Conservation (phyloP, 345 rosid species). For the Crucihimalaya himalaica region DNA sequence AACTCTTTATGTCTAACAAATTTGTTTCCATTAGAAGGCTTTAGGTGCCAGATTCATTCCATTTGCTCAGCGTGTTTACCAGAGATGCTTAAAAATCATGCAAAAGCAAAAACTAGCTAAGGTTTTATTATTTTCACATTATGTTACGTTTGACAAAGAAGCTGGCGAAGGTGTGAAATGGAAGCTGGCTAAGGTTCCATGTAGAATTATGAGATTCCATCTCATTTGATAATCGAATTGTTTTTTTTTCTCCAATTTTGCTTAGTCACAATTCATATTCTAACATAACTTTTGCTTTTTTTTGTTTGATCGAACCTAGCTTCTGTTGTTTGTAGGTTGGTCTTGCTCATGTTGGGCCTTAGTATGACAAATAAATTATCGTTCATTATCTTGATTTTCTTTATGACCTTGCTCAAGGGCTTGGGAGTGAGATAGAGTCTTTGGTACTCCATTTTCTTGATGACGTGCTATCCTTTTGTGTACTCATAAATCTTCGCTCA, state of each 20-base stretch:
- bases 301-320: background rate
- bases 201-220: background rate
- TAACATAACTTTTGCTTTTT: no score
- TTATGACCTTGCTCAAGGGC: background rate
- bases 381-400: background rate
- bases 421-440: constrained; percentile 18
- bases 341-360: background rate
- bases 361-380: background rate
- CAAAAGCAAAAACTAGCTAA: constrained; percentile 58
- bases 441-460: constrained; percentile 56
- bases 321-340: background rate
- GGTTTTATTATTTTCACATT: background rate
- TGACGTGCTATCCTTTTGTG: background rate
- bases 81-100: constrained; percentile 79
- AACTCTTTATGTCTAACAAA: constrained; percentile 14
- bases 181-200: background rate
- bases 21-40: constrained; percentile 59
- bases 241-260: no score
- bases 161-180: no score
- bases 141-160: no score
- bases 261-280: no score
- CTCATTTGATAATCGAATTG: background rate
- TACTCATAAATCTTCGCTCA: background rate
- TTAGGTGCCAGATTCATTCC: constrained; percentile 74
- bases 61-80: constrained; percentile 87